Conservation (phyloP, 2,329 filamentous ascomycete genomes). For the Colletotrichum sp. region DNA sequence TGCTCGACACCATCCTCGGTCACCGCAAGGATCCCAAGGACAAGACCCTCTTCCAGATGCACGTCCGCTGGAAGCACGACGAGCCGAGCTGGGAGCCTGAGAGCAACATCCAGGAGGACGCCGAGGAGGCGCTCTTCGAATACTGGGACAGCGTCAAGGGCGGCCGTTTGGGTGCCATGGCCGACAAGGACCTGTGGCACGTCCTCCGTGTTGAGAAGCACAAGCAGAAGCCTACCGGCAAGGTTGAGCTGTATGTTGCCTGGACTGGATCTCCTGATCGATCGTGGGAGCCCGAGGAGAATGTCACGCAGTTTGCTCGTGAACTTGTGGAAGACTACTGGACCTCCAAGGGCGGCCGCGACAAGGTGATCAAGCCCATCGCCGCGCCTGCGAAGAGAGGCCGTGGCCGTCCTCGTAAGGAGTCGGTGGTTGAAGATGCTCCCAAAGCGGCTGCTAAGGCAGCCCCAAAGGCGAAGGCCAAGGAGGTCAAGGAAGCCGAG, state of each 20-base stretch:
- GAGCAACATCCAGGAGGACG: slow-evolving; percentile 35
- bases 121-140: slow-evolving; percentile 30
- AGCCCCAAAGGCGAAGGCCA: background rate
- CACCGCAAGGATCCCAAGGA: slow-evolving; percentile 17
- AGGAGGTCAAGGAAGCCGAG: background rate
- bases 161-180: slow-evolving; percentile 15
- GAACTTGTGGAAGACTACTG: slow-evolving; percentile 31
- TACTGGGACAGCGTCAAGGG: slow-evolving; percentile 22
- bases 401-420: slow-evolving; percentile 13
- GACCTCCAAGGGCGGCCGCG: slow-evolving; percentile 32
- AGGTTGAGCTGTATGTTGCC: background rate
- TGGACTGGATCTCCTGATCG: slow-evolving; percentile 17
- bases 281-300: slow-evolving; percentile 21
- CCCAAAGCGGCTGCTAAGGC: background rate
- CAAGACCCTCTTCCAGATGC: slow-evolving; percentile 29
- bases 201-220: slow-evolving; percentile 19
- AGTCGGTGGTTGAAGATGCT: background rate
- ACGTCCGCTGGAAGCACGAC: slow-evolving; percentile 32
- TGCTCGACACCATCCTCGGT: slow-evolving; percentile 8
- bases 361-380: slow-evolving; percentile 16
- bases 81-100: slow-evolving; percentile 36
- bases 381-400: background rate
- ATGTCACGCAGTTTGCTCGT: background rate
- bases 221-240: slow-evolving; percentile 2
- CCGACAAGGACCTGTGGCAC: slow-evolving; percentile 20